Evolutionary conservation across 2,329 filamentous ascomycete species (phyloP), one percentile per base, ranked within the genome.

Genomic region (Fusarium mexicanum): DNA sequence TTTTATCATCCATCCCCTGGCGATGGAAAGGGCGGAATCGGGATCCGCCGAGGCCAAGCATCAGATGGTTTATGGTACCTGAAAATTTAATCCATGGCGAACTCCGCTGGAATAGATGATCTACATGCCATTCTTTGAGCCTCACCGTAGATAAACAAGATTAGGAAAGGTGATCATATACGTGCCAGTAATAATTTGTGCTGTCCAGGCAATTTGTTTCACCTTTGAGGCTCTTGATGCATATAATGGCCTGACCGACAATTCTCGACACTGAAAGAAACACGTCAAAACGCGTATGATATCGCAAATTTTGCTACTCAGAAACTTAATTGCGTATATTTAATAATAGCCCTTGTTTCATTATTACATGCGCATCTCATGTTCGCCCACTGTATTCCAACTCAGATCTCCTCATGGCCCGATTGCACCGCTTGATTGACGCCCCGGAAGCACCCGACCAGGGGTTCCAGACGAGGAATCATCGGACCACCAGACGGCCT

Each of bases 401-500:
- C 41, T 44, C 38, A 40, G 38, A 62, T 54, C 63, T 61, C 29
- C 22, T 54, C 24, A 46, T 68, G 66, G 51, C 69, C 66, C 61
- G 61, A 69, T 68, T 59, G 57, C 48, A 61, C 65, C 51, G 53
- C 55, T 71, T 50, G 41, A 44, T 26, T 38, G 38, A 63, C 54
- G 38, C 50, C 40, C 71, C 71, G 71, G 71, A 61, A 60, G 71
- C 55, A 67, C 67, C 71, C 71, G 71, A 50, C 57, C 41, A 59
- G 71, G 67, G 50, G 48, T 66, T 68, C 54, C 48, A 48, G 59
- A 38, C 55, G 26, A 54, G 59, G 20, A 37, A 37, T 40, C 33
- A 74, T 74, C 50, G 65, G 63, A 74, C 71, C 71, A 73, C 70
- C 58, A 26, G 46, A 46, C 40, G 58, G 58, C 48, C 67, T 72